phyloP scores from a whole-genome alignment of 805 yeast species.

The Teunomyces atbi region DNA sequence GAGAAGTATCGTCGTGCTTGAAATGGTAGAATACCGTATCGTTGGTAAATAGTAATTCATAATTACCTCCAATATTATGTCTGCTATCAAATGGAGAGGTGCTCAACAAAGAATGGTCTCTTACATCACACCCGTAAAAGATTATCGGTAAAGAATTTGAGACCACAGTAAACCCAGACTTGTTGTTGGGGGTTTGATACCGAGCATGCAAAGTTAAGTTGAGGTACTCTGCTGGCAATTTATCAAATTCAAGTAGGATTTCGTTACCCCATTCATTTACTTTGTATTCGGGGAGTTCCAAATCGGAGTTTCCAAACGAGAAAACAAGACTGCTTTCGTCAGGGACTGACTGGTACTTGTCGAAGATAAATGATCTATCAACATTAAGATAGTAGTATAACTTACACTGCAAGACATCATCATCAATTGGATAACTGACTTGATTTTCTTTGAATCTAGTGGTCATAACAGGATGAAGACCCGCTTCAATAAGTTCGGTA shows the following conservation, averaged over 20 bases:
- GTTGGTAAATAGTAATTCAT: conserved; percentile 36
- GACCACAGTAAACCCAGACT: conserved; percentile 11
- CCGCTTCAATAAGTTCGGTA: conserved; percentile 19
- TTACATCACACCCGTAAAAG: conserved; percentile 39
- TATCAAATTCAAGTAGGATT: conserved; percentile 27
- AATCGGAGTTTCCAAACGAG: conserved; percentile 31
- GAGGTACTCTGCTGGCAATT: conserved; percentile 10
- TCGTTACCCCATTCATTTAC: conserved; percentile 41
- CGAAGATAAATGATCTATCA: conserved; percentile 34
- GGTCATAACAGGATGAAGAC: conserved; percentile 37
- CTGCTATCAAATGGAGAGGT: conserved; percentile 39
- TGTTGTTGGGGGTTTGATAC: conserved; percentile 33
- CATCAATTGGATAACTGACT: conserved; percentile 15
- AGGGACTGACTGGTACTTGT: conserved; percentile 35
- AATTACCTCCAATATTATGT: conserved; percentile 29
- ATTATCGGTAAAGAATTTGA: conserved; percentile 23
- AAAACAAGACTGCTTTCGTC: conserved; percentile 20
- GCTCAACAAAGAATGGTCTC: conserved; percentile 25
- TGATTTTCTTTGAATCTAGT: conserved; percentile 11
- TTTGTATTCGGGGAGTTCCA: conserved; percentile 41
- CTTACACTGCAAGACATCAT: conserved; percentile 29
- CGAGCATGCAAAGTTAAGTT: conserved; percentile 38
- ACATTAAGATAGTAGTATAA: conserved; percentile 33
- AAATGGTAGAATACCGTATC: conserved; percentile 40
- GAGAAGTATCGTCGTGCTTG: background rate